Base-by-base conservation (phyloP, 2,329 filamentous ascomycete species). In the Aspergillus hortae region DNA sequence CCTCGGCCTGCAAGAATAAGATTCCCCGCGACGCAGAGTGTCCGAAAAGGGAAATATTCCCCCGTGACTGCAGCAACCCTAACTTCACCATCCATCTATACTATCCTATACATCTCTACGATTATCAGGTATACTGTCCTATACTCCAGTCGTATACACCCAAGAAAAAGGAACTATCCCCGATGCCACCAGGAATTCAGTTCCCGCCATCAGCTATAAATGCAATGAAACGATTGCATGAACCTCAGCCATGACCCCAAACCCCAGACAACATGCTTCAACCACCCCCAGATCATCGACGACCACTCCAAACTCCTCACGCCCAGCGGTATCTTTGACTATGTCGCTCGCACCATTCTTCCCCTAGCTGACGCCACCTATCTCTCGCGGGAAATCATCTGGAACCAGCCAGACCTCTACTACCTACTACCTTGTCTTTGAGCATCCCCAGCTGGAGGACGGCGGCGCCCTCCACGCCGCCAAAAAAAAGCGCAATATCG, bases 361-460 rank as follows among this genome's bases (percentile, higher is more conserved):
- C 61, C 67, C 10, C 60, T 75, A n/a, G 65, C 61, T 17, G 63
- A 65, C 4, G 61, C 68, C 3, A 66, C 69, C 1, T 80, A 74
- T 56, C 59, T 78, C 15, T 69, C 77, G 2, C 67, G 69, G 3
- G 75, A 75, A 2, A 67, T 67, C 33, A 54, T 72, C 15, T 80
- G 77, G 76, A 76, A 80, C 48, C 75, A 68, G 40, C 74, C 77
- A 7, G 77, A 82, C 55, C 78, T 78, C 4, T 73, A 79, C 51
- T 59, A 72, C 35, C 67, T 59, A 72, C 35, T 66, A 79, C 56
- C 65, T 80, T 21, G 77, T 70, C 60, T 82, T 74, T 46, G 74
- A 81, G 56, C 70, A 72, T 35, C 79, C 79, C 14, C 79, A 79
- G 54, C 56, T 75, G 48, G 67, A 66, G 38, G 61, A 69, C 46